These are phyloP conservation scores for Chytriomyces sp. DNA, from an alignment of 192 early-diverging fungal species.

Conservation along the genomic window DNA sequence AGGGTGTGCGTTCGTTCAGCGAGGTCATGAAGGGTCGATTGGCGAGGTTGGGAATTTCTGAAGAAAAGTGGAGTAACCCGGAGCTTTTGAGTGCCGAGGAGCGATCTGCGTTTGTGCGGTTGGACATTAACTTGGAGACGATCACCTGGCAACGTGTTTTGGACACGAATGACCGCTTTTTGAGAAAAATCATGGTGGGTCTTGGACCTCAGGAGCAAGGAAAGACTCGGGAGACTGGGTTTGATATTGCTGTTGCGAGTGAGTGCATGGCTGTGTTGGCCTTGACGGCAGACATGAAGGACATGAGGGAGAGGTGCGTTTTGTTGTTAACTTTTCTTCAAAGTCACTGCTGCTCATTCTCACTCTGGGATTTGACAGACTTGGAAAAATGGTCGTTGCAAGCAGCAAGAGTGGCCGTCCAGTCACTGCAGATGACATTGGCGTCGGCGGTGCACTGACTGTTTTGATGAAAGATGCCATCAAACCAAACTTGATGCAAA, in stretches of 20 bases:
- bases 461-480: constrained; percentile 99
- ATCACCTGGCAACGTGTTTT: constrained; percentile 97
- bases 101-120: constrained; percentile 75
- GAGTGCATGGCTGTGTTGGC: constrained; percentile 99
- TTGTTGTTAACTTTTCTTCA: background rate
- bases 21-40: constrained; percentile 85
- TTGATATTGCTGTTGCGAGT: constrained; percentile 97
- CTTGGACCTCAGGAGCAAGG: constrained; percentile 88
- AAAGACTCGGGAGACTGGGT: constrained; percentile 85
- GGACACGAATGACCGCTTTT: constrained; percentile 96
- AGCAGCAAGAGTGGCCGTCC: constrained; percentile 78
- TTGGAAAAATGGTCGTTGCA: constrained; percentile 96
- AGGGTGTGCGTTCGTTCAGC: constrained; percentile 82
- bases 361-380: constrained; percentile 12
- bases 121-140: constrained; percentile 93
- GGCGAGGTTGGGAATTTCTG: constrained; percentile 79
- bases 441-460: constrained; percentile 91
- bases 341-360: background rate
- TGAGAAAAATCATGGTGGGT: constrained; percentile 90
- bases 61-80: constrained; percentile 65
- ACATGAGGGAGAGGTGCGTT: constrained; percentile 83
- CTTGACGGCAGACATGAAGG: constrained; percentile 83
- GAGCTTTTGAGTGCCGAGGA: constrained; percentile 81
- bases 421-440: constrained; percentile 95
- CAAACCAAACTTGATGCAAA: constrained; percentile 99